Base-by-base conservation (phyloP, 2,329 filamentous ascomycete genomes). In the Xylariaceae sp. region DNA sequence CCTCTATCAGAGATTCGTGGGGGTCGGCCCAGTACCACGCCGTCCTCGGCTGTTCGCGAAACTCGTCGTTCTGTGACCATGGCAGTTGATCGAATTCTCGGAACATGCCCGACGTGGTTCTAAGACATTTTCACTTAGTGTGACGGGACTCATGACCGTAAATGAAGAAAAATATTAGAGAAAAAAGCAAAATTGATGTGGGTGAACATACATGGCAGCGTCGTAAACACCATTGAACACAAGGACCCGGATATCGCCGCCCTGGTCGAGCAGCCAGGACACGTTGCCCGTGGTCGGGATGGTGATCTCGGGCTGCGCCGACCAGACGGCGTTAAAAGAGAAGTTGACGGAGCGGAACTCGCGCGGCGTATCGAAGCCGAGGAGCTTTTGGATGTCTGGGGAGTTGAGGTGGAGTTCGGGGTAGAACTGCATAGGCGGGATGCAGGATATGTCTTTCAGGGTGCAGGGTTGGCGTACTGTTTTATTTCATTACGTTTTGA, bases 171-270 rank as follows among this genome's bases (percentile, higher is more conserved):
- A 16, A 36, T 19, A 24, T n/a, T 19, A 3, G 16, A 9, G 11
- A 24, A 7, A 24, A 7, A 11, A 24, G 11, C 21, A 24, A 11
- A 24, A 24, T 11, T n/a, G n/a, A n/a, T n/a, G n/a, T n/a, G n/a
- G 9, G n/a, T n/a, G 3, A 17, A 43, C 40, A 13, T 36, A 43
- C 40, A 43, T 39, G 12, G 18, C 24, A 11, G 36, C 40, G n/a
- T 43, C 40, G 19, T 43, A 43, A 12, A 40, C 40, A 18, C 40
- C 40, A 18, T 43, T 43, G 17, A 43, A 39, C n/a, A 39, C 40
- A 1, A 43, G 14, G 5, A 43, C 27, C 15, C 40, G 36, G 5
- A 43, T 12, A 21, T 36, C 27, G 3, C n/a, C n/a, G n/a, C 32
- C 32, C 21, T 34, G 31, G 23, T 43, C 40, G 15, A 43, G 40